Evolutionary conservation across 2,329 filamentous ascomycete genomes (phyloP), one percentile per base, ranked within the genome.

Genomic region (Tolypocladium cylindrosporum): DNA sequence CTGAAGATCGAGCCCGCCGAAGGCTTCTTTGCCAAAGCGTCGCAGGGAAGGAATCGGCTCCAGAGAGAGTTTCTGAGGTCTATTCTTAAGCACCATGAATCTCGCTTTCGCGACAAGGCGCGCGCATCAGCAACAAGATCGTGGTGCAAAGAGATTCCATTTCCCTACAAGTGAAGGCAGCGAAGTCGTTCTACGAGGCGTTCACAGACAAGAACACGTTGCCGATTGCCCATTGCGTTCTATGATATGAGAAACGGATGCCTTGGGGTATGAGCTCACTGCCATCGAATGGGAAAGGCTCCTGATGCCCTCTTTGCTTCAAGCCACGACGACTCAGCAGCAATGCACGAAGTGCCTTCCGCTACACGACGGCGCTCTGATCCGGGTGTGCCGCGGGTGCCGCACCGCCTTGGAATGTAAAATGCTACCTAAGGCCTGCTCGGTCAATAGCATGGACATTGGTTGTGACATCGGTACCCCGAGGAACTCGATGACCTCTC

Each of bases 111-210:
- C 37, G 56, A 24, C 16, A 60, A 57, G 45, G 21, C 51, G 42
- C 37, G 48, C n/a, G 56, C 37, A 52, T 60, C 56, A 14, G 14
- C 52, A 55, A 27, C 34, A 55, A 60, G 56, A 58, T 60, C 56
- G 24, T 60, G 54, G 59, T 58, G 59, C 54, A 60, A 60, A 40
- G 59, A 58, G 19, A 54, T 58, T 54, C 43, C 59, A 16, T 54
- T 55, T 37, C 54, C 41, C 54, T 57, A 36, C 55, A 59, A 36
- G 58, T 56, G 6, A 53, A 59, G 51, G 51, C 58, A 50, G 40
- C 55, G 4, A 55, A 51, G 39, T 50, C 42, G 34, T 36, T 36
- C 9, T 36, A 36, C 34, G 7, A 36, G n/a, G 58, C 58, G 2
- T 59, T 59, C 21, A 53, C 27, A 45, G 53, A 57, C n/a, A 42